These are phyloP conservation scores for Naganishia vaughanmartiniae DNA, from an alignment of 768 basidiomycete species.

Conservation along the genomic window DNA sequence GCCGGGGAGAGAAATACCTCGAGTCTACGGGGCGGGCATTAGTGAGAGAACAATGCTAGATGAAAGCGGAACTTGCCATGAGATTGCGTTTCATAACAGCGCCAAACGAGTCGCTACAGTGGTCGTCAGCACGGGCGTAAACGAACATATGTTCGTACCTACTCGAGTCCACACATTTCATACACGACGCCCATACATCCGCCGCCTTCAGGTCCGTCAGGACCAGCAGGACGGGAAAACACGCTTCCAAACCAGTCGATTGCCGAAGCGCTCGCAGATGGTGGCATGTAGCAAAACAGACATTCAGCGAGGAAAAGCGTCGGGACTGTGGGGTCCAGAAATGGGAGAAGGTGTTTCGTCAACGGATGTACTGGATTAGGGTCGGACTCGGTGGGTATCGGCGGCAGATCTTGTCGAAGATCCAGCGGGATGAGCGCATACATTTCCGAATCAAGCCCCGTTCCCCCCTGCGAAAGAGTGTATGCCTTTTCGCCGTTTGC, in stretches of 20 bases:
- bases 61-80: constrained; percentile 57
- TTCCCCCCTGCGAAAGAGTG: constrained; percentile 43
- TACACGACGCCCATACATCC: constrained; percentile 65
- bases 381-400: neutral
- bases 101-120: constrained; percentile 73
- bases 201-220: constrained; percentile 36
- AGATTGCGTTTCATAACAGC: constrained; percentile 86
- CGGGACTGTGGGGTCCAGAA: constrained; percentile 65
- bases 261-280: constrained; percentile 61
- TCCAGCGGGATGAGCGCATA: constrained; percentile 74
- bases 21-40: constrained; percentile 56
- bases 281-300: constrained; percentile 81
- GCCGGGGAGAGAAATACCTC: constrained; percentile 73
- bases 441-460: constrained; percentile 58
- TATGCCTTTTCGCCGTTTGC: constrained; percentile 11
- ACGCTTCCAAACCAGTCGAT: constrained; percentile 71
- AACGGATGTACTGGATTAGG: constrained; percentile 9
- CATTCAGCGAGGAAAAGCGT: constrained; percentile 90
- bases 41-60: neutral
- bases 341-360: constrained; percentile 30
- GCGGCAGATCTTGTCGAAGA: constrained; percentile 58
- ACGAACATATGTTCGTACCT: too few species aligned
- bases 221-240: constrained; percentile 46
- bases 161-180: constrained; percentile 84
- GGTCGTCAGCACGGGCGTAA: neutral